Evolutionary conservation across 352 stramenopile genomes (phyloP).

Genomic region (Phytophthora capsici): DNA sequence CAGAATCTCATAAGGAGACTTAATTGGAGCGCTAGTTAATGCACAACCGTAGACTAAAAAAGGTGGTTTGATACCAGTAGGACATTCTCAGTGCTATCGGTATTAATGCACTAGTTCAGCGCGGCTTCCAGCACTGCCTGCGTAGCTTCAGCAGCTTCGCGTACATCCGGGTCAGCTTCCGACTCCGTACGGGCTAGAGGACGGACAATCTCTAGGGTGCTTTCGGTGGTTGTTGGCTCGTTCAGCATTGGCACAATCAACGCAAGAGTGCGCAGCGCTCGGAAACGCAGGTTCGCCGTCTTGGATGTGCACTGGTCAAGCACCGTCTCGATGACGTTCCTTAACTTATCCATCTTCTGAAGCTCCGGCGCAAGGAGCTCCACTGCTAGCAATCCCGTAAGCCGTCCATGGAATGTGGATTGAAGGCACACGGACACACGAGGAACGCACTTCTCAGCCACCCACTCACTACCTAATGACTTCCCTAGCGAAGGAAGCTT

Average conservation of each 20-base stretch:
- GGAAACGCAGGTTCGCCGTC: constrained; percentile 85
- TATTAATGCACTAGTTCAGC: constrained; percentile 50
- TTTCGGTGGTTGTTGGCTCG: constrained; percentile 67
- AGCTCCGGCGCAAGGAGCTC: constrained; percentile 70
- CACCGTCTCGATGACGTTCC: constrained; percentile 67
- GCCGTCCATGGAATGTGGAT: constrained; percentile 73
- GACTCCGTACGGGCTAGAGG: constrained; percentile 61
- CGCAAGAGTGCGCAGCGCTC: constrained; percentile 71
- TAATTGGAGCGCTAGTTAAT: constrained; percentile 33
- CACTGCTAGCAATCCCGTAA: constrained; percentile 75
- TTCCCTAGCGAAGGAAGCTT: constrained; percentile 71
- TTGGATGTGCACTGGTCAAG: constrained; percentile 80
- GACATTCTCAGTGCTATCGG: too few relatives aligned
- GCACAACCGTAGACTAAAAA: too few relatives aligned
- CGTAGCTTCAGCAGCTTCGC: constrained; percentile 71
- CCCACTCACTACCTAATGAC: constrained; percentile 81
- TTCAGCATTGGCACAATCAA: constrained; percentile 75
- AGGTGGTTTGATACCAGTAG: too few relatives aligned
- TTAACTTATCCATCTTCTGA: constrained; percentile 73
- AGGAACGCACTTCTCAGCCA: constrained; percentile 71
- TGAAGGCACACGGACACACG: constrained; percentile 68
- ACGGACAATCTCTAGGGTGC: constrained; percentile 79
- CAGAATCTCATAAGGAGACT: constrained; percentile 26
- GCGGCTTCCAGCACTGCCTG: constrained; percentile 56
- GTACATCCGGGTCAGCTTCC: constrained; percentile 78